Percentiles rank a stretch among this genome's conserved stretches.
phyloP scores from a whole-genome alignment of 345 rosid species.

The Eucalyptus marginata region DNA sequence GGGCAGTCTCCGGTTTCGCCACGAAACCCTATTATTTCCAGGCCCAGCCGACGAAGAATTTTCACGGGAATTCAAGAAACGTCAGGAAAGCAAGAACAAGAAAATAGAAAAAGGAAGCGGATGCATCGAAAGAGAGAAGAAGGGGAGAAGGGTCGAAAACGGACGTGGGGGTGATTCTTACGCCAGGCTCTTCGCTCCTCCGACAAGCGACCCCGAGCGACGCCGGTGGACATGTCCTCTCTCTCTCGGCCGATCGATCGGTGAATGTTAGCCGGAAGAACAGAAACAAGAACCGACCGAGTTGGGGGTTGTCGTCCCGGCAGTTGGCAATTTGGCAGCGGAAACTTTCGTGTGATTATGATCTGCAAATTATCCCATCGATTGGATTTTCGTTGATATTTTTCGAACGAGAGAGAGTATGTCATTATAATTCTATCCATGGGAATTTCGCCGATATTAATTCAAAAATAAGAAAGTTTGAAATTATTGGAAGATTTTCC shows the following conservation, averaged over 20 bases:
- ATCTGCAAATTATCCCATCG: not conserved
- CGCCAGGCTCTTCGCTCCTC: conserved; percentile 98
- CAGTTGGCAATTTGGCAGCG: not conserved
- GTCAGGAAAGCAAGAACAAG: not conserved
- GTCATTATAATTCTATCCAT: not conserved
- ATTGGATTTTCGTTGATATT: not conserved
- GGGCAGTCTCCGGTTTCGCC: conserved; percentile 72
- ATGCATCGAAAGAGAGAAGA: not conserved
- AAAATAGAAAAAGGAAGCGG: not conserved
- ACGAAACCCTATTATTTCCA: conserved; percentile 59
- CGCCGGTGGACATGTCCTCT: conserved; percentile 55
- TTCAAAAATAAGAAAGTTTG: not conserved
- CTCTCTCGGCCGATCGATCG: not conserved
- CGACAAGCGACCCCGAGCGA: conserved; percentile 88
- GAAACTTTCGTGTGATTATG: not conserved
- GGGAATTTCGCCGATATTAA: not conserved
- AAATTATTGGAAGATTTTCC: not conserved
- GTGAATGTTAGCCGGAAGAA: not conserved
- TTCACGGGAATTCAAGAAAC: not conserved
- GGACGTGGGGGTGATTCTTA: conserved; percentile 88
- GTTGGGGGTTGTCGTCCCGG: not conserved
- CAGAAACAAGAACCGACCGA: not conserved
- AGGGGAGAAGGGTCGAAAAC: conserved; percentile 1
- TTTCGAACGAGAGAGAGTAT: not conserved
- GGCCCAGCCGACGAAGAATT: not conserved